A percentile compares a stretch with the other conserved stretches of the same genome.
phyloP scores from a whole-genome alignment of 495 filamentous ascomycete species.

The Aspergillus hancockii region DNA sequence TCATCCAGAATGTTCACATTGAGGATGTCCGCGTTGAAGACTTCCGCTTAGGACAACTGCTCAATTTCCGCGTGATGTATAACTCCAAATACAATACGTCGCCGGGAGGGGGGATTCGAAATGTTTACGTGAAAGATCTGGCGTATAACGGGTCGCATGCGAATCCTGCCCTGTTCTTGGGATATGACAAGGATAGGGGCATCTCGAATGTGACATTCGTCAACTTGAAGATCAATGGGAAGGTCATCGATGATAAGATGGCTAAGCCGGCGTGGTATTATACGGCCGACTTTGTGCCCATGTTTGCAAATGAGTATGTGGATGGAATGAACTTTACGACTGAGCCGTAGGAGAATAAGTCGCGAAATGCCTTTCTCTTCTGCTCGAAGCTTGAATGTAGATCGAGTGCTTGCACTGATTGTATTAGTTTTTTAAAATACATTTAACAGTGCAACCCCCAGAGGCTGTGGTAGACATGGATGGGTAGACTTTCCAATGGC shows the following conservation, averaged over 20 bases:
- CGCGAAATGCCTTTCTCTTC: too few relatives aligned
- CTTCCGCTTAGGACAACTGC: constrained; percentile 14
- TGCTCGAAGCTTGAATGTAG: too few relatives aligned
- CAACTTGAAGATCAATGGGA: constrained; percentile 15
- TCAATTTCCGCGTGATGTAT: constrained; percentile 23
- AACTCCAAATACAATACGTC: constrained; percentile 19
- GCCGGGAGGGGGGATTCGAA: constrained; percentile 18
- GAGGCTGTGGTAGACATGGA: too few relatives aligned
- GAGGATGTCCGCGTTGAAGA: constrained; percentile 19
- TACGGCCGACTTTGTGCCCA: constrained; percentile 17
- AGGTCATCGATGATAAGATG: constrained; percentile 17
- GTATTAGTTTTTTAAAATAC: too few relatives aligned
- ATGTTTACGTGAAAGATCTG: constrained; percentile 18
- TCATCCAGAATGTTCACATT: constrained; percentile 14
- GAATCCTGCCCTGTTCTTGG: constrained; percentile 17
- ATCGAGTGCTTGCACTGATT: too few relatives aligned
- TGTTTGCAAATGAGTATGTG: constrained; percentile 22
- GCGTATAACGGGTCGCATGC: constrained; percentile 1
- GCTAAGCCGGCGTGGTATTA: constrained; percentile 20
- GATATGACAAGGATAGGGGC: constrained; percentile 10
- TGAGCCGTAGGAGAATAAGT: background rate
- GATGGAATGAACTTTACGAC: constrained; percentile 12
- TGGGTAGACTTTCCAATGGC: too few relatives aligned
- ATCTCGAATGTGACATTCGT: constrained; percentile 18
- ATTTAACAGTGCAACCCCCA: too few relatives aligned